Evolutionary conservation across 306 rosid genomes (phyloP).

Genomic region (Malus sylvestris): DNA sequence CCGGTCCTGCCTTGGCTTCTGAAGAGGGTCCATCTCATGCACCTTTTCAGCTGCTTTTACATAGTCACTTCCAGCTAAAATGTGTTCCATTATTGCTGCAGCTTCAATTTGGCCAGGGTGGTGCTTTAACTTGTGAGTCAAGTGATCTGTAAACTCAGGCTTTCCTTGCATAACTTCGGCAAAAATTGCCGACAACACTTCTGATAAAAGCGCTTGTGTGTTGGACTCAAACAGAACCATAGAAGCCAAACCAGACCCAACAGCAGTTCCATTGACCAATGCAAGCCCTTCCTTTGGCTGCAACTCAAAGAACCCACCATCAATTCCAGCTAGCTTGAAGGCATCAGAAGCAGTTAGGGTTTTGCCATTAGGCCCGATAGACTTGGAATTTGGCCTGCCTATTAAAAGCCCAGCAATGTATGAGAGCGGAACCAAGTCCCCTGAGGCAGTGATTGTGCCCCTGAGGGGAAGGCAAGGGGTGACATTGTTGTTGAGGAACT

Average conservation of each 20-base stretch:
- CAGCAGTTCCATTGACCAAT: constrained; percentile 86
- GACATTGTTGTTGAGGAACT: constrained; percentile 56
- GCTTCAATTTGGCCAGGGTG: constrained; percentile 99
- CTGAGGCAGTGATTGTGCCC: constrained; percentile 80
- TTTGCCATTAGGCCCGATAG: constrained; percentile 60
- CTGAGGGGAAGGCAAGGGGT: constrained; percentile 82
- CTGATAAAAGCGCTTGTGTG: constrained; percentile 50
- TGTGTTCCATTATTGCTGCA: constrained; percentile 94
- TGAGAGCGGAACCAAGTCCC: constrained; percentile 79
- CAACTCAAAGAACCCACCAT: constrained; percentile 64
- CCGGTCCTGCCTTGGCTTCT: constrained; percentile 85
- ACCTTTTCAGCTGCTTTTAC: constrained; percentile 59
- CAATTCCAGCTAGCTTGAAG: constrained; percentile 53
- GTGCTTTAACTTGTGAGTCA: constrained; percentile 81
- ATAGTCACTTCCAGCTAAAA: constrained; percentile 71
- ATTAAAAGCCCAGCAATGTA: constrained; percentile 73
- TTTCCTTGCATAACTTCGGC: constrained; percentile 93
- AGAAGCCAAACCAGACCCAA: constrained; percentile 87
- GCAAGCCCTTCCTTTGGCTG: constrained; percentile 94
- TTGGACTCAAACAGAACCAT: constrained; percentile 75
- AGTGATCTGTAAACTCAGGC: constrained; percentile 78
- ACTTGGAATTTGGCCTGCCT: constrained; percentile 77
- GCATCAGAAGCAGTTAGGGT: constrained; percentile 51
- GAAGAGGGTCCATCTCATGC: constrained; percentile 77
- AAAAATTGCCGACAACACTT: constrained; percentile 60